These are phyloP conservation scores for Penicillium aurantiogriseum DNA, from an alignment of 2,329 filamentous ascomycete species.

Conservation along the genomic window DNA sequence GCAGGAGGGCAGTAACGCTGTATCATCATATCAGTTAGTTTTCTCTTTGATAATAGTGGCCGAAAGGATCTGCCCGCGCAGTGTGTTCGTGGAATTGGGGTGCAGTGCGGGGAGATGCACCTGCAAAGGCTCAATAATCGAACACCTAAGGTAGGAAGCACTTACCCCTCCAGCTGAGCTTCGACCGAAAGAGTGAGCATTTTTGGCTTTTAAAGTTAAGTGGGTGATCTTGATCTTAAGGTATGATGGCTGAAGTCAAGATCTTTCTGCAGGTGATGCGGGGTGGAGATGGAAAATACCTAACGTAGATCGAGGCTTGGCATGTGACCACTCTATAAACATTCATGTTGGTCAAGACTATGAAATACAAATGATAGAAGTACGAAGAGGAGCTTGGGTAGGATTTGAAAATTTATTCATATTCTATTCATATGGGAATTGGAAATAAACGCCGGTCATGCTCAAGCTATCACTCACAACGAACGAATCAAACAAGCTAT, in stretches of 20 bases:
- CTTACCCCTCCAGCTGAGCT: constrained; percentile 41
- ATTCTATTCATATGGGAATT: constrained; percentile 18
- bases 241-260: constrained; percentile 7
- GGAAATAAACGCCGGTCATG: constrained; percentile 30
- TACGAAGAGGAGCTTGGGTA: not conserved
- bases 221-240: constrained; percentile 5
- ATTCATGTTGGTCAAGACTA: not conserved
- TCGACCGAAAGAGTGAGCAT: constrained; percentile 43
- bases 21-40: constrained; percentile 11
- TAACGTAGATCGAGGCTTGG: constrained; percentile 21
- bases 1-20: constrained; percentile 87
- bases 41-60: not conserved
- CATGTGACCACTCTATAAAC: constrained; percentile 17
- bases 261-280: constrained; percentile 18
- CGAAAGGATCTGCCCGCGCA: not conserved
- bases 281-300: constrained; percentile 25
- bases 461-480: constrained; percentile 21
- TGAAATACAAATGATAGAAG: not conserved
- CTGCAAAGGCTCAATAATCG: not conserved
- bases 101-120: constrained; percentile 13
- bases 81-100: not conserved
- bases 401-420: constrained; percentile 16
- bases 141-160: not conserved
- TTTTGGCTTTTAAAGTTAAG: constrained; percentile 7
- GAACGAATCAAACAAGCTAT: constrained; percentile 21